Evolutionary conservation across 2,329 filamentous ascomycete species (phyloP), one percentile per base, ranked within the genome.

Genomic region (Nemania serpens): DNA sequence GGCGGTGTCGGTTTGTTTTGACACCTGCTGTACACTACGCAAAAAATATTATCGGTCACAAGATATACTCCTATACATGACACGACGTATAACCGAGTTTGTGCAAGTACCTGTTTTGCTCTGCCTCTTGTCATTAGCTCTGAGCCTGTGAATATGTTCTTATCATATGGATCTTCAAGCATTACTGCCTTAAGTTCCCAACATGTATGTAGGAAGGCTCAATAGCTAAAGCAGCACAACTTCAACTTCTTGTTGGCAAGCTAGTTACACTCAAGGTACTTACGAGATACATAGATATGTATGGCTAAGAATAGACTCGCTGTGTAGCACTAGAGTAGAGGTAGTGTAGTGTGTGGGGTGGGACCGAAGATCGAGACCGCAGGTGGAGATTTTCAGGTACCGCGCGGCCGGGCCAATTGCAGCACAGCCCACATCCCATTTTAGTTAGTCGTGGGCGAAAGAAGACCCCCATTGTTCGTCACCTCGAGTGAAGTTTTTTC

Each of bases 321-420:
- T 42, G 42, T 52, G 54, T 33, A 48, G 22, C 18, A 29, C 29
- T 11, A n/a, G n/a, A 18, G 33, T 42, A 15, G 13, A 41, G 33
- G 45, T 47, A 49, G 33, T 49, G 29, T 11, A 37, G 5, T 6
- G 43, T 46, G 3, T 10, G 33, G 42, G 3, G 18, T 50, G 15
- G 18, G 18, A 50, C 36, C 42, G 54, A 53, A 42, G 9, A 37
- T 49, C 41, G 29, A 37, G 47, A 48, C 17, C 39, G 41, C 49
- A 18, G 49, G 51, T 47, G 55, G 58, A 17, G 65, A 61, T 63
- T 57, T 60, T 71, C 70, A 73, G 71, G 71, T 74, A 74, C 71
- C 70, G 63, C 48, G 37, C 55, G 39, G 57, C 58, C 61, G 54
- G 64, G 65, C 70, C 71, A 73, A 73, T 73, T 34, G 48, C 50